A percentile compares a stretch with the other conserved stretches of the same genome.
These are phyloP conservation scores for Wickerhamiella infanticola DNA, from an alignment of 1,139 yeast genomes.

Conservation along the genomic window DNA sequence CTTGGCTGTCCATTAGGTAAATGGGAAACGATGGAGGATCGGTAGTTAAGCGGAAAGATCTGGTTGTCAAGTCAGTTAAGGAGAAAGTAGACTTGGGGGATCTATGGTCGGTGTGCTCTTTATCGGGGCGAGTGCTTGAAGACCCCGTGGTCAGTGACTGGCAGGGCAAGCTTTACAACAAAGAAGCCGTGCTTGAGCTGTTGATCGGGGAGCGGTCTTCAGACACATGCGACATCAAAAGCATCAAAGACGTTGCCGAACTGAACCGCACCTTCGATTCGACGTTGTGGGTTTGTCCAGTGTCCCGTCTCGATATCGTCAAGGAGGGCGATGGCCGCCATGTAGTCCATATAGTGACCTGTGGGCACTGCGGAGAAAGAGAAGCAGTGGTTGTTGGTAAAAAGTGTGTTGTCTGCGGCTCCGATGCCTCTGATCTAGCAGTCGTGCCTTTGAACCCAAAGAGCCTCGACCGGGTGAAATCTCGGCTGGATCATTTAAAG, in stretches of 20 bases:
- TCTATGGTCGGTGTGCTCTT: slow-evolving; percentile 31
- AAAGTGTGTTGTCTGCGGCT: neutral
- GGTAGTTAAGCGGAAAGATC: slow-evolving; percentile 33
- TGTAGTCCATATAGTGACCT: slow-evolving; percentile 30
- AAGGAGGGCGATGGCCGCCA: slow-evolving; percentile 23
- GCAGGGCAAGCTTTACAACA: slow-evolving; percentile 52
- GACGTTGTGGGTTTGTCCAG: slow-evolving; percentile 36
- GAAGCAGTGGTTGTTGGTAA: neutral
- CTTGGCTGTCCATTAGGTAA: slow-evolving; percentile 4
- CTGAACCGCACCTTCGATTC: slow-evolving; percentile 23
- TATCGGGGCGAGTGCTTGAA: slow-evolving; percentile 28
- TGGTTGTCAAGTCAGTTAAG: slow-evolving; percentile 20
- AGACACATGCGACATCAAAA: slow-evolving; percentile 17
- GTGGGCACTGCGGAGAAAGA: neutral
- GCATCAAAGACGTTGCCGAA: slow-evolving; percentile 37
- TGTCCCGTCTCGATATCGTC: slow-evolving; percentile 26
- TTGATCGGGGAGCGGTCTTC: slow-evolving; percentile 28
- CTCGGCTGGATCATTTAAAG: neutral
- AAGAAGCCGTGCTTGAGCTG: slow-evolving; percentile 48
- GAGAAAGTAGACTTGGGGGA: slow-evolving; percentile 18
- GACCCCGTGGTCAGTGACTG: slow-evolving; percentile 56
- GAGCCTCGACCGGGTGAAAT: neutral
- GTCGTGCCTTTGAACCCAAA: neutral
- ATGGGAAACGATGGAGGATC: slow-evolving; percentile 35
- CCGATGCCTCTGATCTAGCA: neutral